These are phyloP conservation scores for Cubamyces lactineus DNA, from an alignment of 768 basidiomycete species.

Conservation along the genomic window DNA sequence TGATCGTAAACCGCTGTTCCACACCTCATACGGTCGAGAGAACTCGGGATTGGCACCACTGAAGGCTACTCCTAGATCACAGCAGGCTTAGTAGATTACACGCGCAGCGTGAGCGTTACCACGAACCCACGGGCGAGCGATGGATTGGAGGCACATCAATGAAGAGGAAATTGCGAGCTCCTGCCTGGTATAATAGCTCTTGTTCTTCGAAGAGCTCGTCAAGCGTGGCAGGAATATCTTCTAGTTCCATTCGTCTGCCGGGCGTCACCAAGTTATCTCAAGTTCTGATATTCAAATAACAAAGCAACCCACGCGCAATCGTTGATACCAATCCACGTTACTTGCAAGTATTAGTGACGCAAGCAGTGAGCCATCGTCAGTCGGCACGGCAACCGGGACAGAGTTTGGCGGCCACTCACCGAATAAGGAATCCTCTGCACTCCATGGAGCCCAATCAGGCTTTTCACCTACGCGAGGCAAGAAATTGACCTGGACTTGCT, in stretches of 20 bases:
- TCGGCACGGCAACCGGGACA: no score
- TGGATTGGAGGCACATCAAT: constrained; percentile 62
- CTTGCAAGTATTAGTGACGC: constrained; percentile 39
- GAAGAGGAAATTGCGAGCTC: constrained; percentile 56
- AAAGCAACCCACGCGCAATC: constrained; percentile 53
- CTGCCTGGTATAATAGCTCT: constrained; percentile 51
- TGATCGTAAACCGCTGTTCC: constrained; percentile 50
- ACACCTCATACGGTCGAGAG: constrained; percentile 33
- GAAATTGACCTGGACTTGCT: constrained; percentile 47
- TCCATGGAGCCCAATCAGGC: constrained; percentile 34
- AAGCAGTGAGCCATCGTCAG: no score
- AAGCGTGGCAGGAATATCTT: constrained; percentile 27
- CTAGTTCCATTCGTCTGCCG: constrained; percentile 1
- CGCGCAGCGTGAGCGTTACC: neutral
- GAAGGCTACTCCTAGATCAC: neutral
- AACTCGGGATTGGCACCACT: neutral
- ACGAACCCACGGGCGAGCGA: constrained; percentile 46
- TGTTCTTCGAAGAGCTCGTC: constrained; percentile 47
- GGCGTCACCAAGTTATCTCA: neutral
- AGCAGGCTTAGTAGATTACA: neutral
- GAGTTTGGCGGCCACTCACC: constrained; percentile 15
- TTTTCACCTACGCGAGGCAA: constrained; percentile 34
- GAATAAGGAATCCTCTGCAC: constrained; percentile 31
- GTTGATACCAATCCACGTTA: constrained; percentile 71
- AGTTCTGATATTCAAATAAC: neutral